Conservation (phyloP, 108 stramenopile genomes). For the Bacterosira constricta region DNA sequence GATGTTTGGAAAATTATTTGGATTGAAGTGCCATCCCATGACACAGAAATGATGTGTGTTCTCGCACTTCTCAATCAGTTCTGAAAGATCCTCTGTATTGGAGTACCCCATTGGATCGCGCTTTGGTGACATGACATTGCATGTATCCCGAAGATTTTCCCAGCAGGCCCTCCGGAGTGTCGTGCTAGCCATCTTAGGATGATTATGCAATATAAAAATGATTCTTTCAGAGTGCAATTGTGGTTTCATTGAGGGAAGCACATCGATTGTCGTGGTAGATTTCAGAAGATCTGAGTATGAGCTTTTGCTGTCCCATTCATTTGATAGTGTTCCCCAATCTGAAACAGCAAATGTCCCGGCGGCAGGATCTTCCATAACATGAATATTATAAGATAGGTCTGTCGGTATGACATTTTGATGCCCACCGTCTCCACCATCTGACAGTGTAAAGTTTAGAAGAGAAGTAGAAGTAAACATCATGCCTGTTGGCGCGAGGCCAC, state of each 20-base stretch:
- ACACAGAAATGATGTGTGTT: constrained; percentile 10
- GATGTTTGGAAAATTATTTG: constrained; percentile 10
- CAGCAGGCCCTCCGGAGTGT: constrained; percentile 19
- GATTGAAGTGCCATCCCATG: constrained; percentile 1
- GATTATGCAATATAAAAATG: constrained; percentile 10
- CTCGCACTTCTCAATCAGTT: constrained; percentile 1
- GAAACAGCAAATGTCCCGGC: not conserved
- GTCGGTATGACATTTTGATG: not conserved
- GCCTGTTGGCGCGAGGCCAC: too few species aligned
- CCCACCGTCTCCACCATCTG: not conserved
- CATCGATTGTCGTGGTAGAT: not conserved
- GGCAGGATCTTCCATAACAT: not conserved
- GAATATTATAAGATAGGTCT: not conserved
- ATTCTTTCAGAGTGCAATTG: not conserved
- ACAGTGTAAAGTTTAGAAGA: not conserved
- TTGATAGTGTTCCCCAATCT: not conserved
- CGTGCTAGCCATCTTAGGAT: constrained; percentile 17
- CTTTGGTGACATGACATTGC: constrained; percentile 3
- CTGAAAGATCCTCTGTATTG: not conserved
- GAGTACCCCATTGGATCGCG: constrained; percentile 21
- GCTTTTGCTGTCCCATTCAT: not conserved
- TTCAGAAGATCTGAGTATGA: not conserved
- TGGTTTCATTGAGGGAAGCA: not conserved
- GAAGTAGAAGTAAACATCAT: not conserved
- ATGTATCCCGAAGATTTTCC: constrained; percentile 12